These are phyloP conservation scores for Flaveria bidentis DNA, from an alignment of 129 eudicot genomes.

Conservation along the genomic window DNA sequence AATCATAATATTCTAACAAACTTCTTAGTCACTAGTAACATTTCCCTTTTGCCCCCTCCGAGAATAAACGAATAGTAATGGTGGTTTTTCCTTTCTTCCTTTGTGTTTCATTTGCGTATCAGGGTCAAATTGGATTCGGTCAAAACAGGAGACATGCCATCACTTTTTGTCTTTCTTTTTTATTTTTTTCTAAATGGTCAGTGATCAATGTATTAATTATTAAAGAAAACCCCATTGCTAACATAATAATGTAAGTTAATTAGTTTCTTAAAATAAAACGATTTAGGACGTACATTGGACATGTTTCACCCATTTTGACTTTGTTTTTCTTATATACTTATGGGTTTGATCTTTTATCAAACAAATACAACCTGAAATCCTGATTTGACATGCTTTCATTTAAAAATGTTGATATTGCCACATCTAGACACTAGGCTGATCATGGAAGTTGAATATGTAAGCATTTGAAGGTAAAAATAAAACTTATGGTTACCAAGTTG, in stretches of 20 bases:
- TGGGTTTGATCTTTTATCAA: neutral
- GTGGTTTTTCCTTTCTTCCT: too few relatives aligned
- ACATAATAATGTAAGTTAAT: neutral
- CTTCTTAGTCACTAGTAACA: too few relatives aligned
- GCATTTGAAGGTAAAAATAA: constrained; percentile 1
- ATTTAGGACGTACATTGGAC: neutral
- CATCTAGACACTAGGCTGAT: neutral
- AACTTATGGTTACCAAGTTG: constrained; percentile 20
- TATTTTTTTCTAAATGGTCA: neutral
- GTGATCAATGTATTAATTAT: neutral
- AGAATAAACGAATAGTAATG: too few relatives aligned
- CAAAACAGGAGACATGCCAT: too few relatives aligned
- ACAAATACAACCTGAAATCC: neutral
- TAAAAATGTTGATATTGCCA: neutral
- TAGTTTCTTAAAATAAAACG: neutral
- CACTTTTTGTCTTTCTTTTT: neutral
- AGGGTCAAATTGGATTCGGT: too few relatives aligned
- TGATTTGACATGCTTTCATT: neutral
- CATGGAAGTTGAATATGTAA: neutral
- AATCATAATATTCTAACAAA: too few relatives aligned
- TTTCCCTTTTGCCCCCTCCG: too few relatives aligned
- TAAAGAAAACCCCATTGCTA: neutral
- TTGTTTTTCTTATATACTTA: neutral
- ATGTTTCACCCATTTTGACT: neutral
- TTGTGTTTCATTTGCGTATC: too few relatives aligned